These are phyloP conservation scores for Hansenula lynferdii DNA, from an alignment of 1,139 yeast species.

Conservation along the genomic window DNA sequence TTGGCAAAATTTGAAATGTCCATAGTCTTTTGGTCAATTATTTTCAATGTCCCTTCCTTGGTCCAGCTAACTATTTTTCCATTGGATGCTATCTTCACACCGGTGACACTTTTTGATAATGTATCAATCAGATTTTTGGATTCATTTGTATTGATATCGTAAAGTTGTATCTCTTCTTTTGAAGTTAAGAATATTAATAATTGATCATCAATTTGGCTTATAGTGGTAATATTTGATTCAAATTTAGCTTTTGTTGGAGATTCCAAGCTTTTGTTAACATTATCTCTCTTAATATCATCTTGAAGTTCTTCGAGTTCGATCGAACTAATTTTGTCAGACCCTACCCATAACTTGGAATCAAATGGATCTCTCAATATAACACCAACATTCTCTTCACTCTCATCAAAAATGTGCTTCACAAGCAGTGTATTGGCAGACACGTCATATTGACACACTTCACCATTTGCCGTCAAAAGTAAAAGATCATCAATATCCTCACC, in stretches of 20 bases:
- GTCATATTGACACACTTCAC: constrained; percentile 29
- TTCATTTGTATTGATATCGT: constrained; percentile 14
- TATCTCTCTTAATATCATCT: constrained; percentile 2
- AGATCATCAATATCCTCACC: constrained; percentile 26
- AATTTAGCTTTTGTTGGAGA: constrained; percentile 22
- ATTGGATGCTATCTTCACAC: constrained; percentile 29
- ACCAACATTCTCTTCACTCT: constrained; percentile 11
- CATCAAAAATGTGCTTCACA: constrained; percentile 9
- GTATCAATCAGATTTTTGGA: constrained; percentile 29
- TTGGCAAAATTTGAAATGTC: constrained; percentile 12
- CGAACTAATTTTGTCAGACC: constrained; percentile 6
- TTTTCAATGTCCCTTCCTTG: constrained; percentile 33
- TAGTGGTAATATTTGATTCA: constrained; percentile 13
- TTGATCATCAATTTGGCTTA: constrained; percentile 19
- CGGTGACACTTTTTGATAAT: constrained; percentile 32
- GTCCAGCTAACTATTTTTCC: constrained; percentile 37
- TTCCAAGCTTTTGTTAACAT: constrained; percentile 15
- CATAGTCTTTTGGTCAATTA: constrained; percentile 17
- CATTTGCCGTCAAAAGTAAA: constrained; percentile 38
- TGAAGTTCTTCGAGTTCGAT: constrained; percentile 4
- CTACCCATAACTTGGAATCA: constrained; percentile 14
- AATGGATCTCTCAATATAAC: constrained; percentile 12
- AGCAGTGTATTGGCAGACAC: constrained; percentile 10
- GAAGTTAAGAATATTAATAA: constrained; percentile 29
- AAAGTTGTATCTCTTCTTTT: constrained; percentile 30